Evolutionary conservation across 2,329 filamentous ascomycete genomes (phyloP).

Genomic region (Colletotrichum cuscutae): DNA sequence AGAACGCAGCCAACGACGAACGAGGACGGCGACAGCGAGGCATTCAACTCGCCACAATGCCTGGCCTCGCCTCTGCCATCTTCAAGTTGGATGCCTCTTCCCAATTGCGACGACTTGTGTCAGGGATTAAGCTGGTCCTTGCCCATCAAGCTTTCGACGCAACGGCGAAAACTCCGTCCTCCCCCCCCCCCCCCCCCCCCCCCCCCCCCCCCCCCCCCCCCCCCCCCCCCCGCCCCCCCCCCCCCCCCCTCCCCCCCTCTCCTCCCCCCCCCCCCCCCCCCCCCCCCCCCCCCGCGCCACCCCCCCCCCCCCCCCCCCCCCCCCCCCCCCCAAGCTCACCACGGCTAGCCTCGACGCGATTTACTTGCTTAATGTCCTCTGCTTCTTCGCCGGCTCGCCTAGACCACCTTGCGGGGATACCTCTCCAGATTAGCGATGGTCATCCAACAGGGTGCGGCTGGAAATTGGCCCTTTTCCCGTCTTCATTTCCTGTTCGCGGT

Average conservation of each 20-base stretch:
- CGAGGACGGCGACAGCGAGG: neutral
- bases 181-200: neutral
- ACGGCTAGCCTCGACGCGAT: neutral
- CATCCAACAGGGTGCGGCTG: neutral
- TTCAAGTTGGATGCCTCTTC: neutral
- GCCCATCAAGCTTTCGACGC: neutral
- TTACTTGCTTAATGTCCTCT: neutral
- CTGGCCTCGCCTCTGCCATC: neutral
- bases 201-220: too few relatives aligned
- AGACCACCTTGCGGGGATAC: neutral
- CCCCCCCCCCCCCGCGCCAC: too few relatives aligned
- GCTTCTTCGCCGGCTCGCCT: slow-evolving; percentile 1
- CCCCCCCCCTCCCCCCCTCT: too few relatives aligned
- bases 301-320: neutral
- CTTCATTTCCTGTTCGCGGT: neutral
- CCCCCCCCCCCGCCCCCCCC: too few relatives aligned
- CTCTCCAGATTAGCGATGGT: slow-evolving; percentile 14
- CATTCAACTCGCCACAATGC: slow-evolving; percentile 7
- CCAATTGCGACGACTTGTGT: neutral
- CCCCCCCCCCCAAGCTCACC: neutral
- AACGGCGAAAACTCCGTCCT: slow-evolving; percentile 1
- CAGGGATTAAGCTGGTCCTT: neutral
- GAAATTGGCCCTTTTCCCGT: neutral
- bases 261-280: too few relatives aligned
- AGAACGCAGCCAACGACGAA: neutral